Evolutionary conservation across 768 basidiomycete species (phyloP).

Genomic region (Boletus vinaceobasis): DNA sequence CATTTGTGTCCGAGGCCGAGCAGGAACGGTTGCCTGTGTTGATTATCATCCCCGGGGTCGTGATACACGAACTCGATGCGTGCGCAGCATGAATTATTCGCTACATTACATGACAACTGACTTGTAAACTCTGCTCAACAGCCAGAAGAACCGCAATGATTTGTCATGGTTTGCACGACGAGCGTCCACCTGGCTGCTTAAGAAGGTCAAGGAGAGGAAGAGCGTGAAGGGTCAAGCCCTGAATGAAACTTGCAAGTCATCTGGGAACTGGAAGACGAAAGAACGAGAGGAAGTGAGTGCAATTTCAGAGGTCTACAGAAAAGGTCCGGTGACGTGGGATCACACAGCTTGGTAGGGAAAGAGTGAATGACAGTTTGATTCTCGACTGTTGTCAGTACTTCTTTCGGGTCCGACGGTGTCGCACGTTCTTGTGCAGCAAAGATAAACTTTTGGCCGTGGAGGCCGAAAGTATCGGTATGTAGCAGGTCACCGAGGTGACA

Average conservation of each 20-base stretch:
- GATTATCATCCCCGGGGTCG: conserved; percentile 69
- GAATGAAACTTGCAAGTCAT: conserved; percentile 58
- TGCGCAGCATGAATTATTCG: conserved; percentile 28
- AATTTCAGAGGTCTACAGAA: background rate
- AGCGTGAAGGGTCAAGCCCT: conserved; percentile 59
- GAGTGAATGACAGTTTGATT: conserved; percentile 66
- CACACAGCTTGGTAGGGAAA: conserved; percentile 31
- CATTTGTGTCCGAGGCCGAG: conserved; percentile 64
- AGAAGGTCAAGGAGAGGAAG: conserved; percentile 54
- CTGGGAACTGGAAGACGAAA: conserved; percentile 58
- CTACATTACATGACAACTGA: background rate
- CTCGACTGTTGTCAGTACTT: conserved; percentile 75
- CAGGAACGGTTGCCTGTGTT: conserved; percentile 45
- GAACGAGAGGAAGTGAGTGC: conserved; percentile 41
- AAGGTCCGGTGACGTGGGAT: background rate
- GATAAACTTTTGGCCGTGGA: conserved; percentile 67
- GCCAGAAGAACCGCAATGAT: conserved; percentile 39
- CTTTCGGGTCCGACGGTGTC: conserved; percentile 33
- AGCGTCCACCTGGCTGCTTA: conserved; percentile 66
- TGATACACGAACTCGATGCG: conserved; percentile 77
- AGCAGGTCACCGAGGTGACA: background rate
- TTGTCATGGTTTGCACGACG: conserved; percentile 65
- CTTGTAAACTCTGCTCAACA: conserved; percentile 10
- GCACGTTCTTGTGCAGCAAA: conserved; percentile 60
- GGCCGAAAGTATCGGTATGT: conserved; percentile 45